These are phyloP conservation scores for Hamamelis virginiana DNA, from an alignment of 164 flowering plant genomes.

Conservation along the genomic window DNA sequence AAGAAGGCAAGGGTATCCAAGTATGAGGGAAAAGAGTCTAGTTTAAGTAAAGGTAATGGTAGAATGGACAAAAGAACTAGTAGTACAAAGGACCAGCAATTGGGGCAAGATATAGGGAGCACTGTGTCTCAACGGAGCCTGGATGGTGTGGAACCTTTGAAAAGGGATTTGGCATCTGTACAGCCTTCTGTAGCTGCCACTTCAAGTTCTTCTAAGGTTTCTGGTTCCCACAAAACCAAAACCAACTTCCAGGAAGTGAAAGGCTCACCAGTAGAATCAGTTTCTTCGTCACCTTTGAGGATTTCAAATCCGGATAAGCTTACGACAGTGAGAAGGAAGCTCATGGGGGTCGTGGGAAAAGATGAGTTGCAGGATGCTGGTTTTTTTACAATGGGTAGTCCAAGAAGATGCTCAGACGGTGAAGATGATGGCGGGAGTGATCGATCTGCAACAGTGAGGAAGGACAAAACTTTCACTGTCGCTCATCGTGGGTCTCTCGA, in stretches of 20 bases:
- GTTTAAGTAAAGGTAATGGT: constrained; percentile 25
- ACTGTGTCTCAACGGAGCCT: constrained; percentile 26
- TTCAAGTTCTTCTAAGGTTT: constrained; percentile 93
- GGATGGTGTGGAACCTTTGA: constrained; percentile 46
- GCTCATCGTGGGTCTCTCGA: constrained; percentile 32
- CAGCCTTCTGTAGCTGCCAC: constrained; percentile 64
- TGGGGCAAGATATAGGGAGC: constrained; percentile 26
- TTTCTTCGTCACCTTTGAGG: constrained; percentile 90
- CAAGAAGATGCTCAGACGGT: constrained; percentile 44
- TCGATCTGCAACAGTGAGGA: constrained; percentile 34
- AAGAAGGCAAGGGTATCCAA: constrained; percentile 45
- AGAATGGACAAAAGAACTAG: constrained; percentile 30
- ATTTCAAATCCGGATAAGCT: constrained; percentile 47
- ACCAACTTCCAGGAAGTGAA: constrained; percentile 53
- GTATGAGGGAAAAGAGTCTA: constrained; percentile 38
- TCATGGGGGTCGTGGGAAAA: constrained; percentile 27
- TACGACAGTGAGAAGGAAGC: constrained; percentile 29
- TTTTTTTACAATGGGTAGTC: constrained; percentile 30
- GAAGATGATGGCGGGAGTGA: constrained; percentile 51
- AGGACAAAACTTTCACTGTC: constrained; percentile 31
- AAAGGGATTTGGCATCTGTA: constrained; percentile 45
- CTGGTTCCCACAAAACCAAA: constrained; percentile 67
- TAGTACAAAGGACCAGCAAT: constrained; percentile 21
- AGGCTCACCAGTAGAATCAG: constrained; percentile 95
- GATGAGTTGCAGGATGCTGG: constrained; percentile 37